These are phyloP conservation scores for Pseudogymnoascus sp. DNA, from an alignment of 2,329 filamentous ascomycete species.

Conservation along the genomic window DNA sequence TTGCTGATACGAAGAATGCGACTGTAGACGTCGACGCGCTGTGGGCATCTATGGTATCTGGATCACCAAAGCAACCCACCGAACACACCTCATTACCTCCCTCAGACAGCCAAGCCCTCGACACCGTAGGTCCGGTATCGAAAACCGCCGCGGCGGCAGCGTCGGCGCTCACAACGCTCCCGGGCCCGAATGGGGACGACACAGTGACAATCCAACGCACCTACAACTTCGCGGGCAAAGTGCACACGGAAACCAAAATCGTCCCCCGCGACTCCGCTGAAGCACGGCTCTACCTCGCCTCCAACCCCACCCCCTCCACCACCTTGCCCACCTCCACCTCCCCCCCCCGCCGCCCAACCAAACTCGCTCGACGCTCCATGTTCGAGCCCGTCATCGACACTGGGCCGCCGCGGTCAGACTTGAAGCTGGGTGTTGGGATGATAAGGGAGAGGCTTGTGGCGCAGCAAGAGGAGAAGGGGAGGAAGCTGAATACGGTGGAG, in stretches of 20 bases:
- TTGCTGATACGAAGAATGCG: slow-evolving; percentile 47
- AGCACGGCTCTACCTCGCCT: slow-evolving; percentile 54
- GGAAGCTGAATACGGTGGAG: slow-evolving; percentile 63
- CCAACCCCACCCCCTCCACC: slow-evolving; percentile 32
- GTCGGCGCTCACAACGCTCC: slow-evolving; percentile 10
- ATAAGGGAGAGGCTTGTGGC: slow-evolving; percentile 31
- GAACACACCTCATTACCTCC: slow-evolving; percentile 10
- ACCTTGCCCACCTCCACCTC: slow-evolving; percentile 19
- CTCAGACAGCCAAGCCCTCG: slow-evolving; percentile 9
- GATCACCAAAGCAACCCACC: slow-evolving; percentile 23
- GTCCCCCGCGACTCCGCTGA: slow-evolving; percentile 59
- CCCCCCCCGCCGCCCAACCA: slow-evolving; percentile 24
- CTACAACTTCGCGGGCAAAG: slow-evolving; percentile 67
- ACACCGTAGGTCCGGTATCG: background rate
- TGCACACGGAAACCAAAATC: slow-evolving; percentile 63
- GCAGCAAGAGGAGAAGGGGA: slow-evolving; percentile 42
- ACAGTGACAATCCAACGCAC: slow-evolving; percentile 59
- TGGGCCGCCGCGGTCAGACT: slow-evolving; percentile 41
- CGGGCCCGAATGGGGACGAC: slow-evolving; percentile 27
- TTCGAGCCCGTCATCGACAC: slow-evolving; percentile 51
- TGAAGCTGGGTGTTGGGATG: slow-evolving; percentile 47
- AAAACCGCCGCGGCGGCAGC: slow-evolving; percentile 13
- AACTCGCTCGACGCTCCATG: slow-evolving; percentile 41
- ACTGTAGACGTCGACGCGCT: slow-evolving; percentile 65
- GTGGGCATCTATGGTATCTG: slow-evolving; percentile 58